Conservation (phyloP, 2,329 filamentous ascomycete genomes). For the Colletotrichum plurivorum region DNA sequence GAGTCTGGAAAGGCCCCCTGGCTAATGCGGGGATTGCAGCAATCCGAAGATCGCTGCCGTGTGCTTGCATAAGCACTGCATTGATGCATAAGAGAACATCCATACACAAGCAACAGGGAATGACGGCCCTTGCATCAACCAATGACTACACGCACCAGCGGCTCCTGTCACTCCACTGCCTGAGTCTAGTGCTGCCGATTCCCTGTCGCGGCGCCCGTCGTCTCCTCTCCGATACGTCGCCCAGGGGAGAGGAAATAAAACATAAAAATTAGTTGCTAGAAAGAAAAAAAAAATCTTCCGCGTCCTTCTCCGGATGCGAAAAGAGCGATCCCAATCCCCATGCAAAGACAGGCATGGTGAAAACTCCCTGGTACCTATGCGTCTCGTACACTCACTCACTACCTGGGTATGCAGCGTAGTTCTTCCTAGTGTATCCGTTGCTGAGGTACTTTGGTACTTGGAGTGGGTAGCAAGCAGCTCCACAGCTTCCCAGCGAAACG, state of each 20-base stretch:
- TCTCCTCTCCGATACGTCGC: slow-evolving; percentile 6
- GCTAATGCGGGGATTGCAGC: slow-evolving; percentile 36
- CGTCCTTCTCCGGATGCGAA: not conserved
- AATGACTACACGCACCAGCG: not conserved
- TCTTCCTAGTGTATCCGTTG: no score
- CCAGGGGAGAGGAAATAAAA: not conserved
- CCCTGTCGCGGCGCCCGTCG: not conserved
- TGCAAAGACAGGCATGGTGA: not conserved
- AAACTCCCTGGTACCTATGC: no score
- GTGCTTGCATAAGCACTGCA: slow-evolving; percentile 20
- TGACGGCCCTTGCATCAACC: no score
- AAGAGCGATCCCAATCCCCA: not conserved
- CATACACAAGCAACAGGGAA: not conserved
- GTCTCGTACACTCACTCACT: no score
- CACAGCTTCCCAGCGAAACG: slow-evolving; percentile 24
- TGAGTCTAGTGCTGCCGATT: not conserved
- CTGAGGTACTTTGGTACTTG: not conserved
- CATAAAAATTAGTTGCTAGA: not conserved
- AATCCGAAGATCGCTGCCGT: slow-evolving; percentile 36
- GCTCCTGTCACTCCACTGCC: slow-evolving; percentile 7
- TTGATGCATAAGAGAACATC: not conserved
- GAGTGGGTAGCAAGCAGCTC: not conserved
- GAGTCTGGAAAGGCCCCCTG: slow-evolving; percentile 29
- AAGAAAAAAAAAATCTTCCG: slow-evolving; percentile 10
- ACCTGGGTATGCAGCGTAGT: no score